These are phyloP conservation scores for Acrasis kona DNA, from an alignment of 78 protist species.

Conservation along the genomic window DNA sequence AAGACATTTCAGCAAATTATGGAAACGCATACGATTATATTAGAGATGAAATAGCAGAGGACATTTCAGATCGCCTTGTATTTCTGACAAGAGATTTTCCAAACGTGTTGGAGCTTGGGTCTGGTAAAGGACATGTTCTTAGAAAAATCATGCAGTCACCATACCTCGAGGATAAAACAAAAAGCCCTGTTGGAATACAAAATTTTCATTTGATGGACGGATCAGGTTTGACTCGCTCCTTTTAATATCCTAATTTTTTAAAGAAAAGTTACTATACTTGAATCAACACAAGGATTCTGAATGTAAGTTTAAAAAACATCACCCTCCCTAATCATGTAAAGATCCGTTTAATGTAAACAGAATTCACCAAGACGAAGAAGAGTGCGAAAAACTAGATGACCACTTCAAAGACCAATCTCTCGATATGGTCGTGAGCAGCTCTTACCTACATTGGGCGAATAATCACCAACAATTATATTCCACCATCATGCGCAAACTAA, in stretches of 20 bases:
- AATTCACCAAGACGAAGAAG: too few species aligned
- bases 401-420: background rate
- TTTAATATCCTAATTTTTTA: too few species aligned
- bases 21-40: background rate
- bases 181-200: background rate
- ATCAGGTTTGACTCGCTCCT: too few species aligned
- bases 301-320: too few species aligned
- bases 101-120: slow-evolving; percentile 4
- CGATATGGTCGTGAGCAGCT: background rate
- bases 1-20: background rate
- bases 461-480: background rate
- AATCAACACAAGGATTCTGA: background rate
- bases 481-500: background rate
- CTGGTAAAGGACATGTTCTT: background rate
- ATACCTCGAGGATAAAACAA: slow-evolving; percentile 1
- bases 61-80: background rate
- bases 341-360: too few species aligned
- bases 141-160: background rate
- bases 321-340: too few species aligned
- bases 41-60: background rate
- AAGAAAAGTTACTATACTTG: background rate
- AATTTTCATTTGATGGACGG: background rate
- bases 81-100: slow-evolving; percentile 13
- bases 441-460: slow-evolving; percentile 21
- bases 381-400: background rate